Evolutionary conservation across 2,329 filamentous ascomycete genomes (phyloP), one percentile per base, ranked within the genome.

Genomic region (Alternaria viburni): DNA sequence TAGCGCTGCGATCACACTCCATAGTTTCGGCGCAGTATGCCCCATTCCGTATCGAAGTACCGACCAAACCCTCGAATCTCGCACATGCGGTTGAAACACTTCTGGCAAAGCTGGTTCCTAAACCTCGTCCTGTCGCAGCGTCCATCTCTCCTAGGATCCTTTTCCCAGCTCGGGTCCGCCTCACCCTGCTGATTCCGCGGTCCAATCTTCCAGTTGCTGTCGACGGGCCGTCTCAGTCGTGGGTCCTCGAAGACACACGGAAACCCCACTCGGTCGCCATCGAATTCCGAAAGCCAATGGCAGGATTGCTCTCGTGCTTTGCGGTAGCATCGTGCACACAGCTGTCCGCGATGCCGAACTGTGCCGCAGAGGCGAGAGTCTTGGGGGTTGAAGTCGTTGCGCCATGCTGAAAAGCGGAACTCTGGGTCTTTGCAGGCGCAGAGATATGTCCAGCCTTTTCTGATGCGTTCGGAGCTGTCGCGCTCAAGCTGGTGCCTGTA

Each of bases 361-460:
- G 68, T 68, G 10, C 68, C 68, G 47, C 71, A 74, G 6, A 62
- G 47, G 17, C 68, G 67, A 7, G 60, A 58, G 19, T 74, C 70
- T 43, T 57, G 46, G 12, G 71, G 71, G 28, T 74, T 71, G 47
- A 74, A 74, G 17, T 56, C 46, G 30, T 59, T 59, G 15, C 70
- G 66, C 71, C 71, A 74, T 26, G 45, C 25, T 26, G 70, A 60
- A 10, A 63, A 61, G n/a, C 66, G 64, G 17, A 65, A 68, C 8
- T 66, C 61, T 8, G 69, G 69, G 26, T 74, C 69, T 64, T 73
- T 74, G 45, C 67, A 69, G 12, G 69, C 69, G 49, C 71, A 74
- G 9, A 72, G 64, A 19, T 63, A 59, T 7, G 63, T 25, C 71
- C 70, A 74, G 26, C 66, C 66, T 64, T 69, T 74, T 15, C 46